Percentiles rank a stretch among this genome's conserved stretches.
phyloP scores from a whole-genome alignment of 2,329 filamentous ascomycete species.

The Aaosphaeria arxii region DNA sequence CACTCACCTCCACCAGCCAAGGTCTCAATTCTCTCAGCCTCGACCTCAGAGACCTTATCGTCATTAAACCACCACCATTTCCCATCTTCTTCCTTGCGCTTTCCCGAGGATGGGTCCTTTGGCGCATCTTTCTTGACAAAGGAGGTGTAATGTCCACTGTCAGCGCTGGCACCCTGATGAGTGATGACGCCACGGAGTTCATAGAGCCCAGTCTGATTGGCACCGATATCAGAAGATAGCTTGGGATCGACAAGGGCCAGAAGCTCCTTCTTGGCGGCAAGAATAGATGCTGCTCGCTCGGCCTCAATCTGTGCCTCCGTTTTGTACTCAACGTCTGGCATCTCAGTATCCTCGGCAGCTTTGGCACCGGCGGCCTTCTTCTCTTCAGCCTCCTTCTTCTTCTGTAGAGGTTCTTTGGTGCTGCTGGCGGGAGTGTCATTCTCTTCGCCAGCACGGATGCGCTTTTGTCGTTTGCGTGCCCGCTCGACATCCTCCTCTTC shows the following conservation, averaged over 20 bases:
- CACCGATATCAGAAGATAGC: conserved; percentile 71
- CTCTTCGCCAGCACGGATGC: conserved; percentile 55
- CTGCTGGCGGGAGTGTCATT: conserved; percentile 42
- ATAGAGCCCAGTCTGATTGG: conserved; percentile 93
- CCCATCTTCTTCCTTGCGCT: conserved; percentile 77
- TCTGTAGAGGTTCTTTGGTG: conserved; percentile 49
- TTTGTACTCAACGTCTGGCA: conserved; percentile 75
- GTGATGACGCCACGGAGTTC: conserved; percentile 92
- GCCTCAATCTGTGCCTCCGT: conserved; percentile 90
- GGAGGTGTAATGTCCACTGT: conserved; percentile 96
- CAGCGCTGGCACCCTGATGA: conserved; percentile 92
- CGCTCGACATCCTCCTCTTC: conserved; percentile 93
- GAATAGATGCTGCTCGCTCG: conserved; percentile 72
- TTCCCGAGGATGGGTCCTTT: conserved; percentile 72
- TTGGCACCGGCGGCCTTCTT: conserved; percentile 54
- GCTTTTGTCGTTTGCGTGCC: conserved; percentile 86
- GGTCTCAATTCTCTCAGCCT: conserved; percentile 84
- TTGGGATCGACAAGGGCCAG: conserved; percentile 72
- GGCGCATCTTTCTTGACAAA: conserved; percentile 89
- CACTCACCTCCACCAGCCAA: conserved; percentile 78
- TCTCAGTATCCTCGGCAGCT: conserved; percentile 59
- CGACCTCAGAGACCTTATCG: conserved; percentile 91
- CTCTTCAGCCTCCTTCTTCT: conserved; percentile 47
- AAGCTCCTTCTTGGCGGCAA: conserved; percentile 84
- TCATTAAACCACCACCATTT: conserved; percentile 99